These are phyloP conservation scores for Aspergillus candidus DNA, from an alignment of 2,329 filamentous ascomycete species.

Conservation along the genomic window DNA sequence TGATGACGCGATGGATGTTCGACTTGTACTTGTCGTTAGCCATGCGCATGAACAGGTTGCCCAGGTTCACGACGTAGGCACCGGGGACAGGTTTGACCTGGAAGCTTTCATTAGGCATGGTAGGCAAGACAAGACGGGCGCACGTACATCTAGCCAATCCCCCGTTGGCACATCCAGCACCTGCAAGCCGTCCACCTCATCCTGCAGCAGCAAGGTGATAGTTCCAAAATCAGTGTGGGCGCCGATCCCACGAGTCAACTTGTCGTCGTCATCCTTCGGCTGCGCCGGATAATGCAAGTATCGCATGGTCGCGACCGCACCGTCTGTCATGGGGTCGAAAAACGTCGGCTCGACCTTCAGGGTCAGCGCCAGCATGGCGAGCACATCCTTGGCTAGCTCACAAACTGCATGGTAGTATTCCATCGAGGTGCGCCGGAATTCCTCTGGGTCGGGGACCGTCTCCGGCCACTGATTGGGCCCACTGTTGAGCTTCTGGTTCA, in stretches of 20 bases:
- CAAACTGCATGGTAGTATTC: slow-evolving; percentile 38
- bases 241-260: slow-evolving; percentile 36
- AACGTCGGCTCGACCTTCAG: slow-evolving; percentile 33
- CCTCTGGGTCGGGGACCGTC: slow-evolving; percentile 14
- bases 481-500: slow-evolving; percentile 34
- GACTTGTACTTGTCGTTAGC: slow-evolving; percentile 39
- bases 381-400: slow-evolving; percentile 36
- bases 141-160: slow-evolving; percentile 29
- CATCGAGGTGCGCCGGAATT: slow-evolving; percentile 35
- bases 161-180: slow-evolving; percentile 25
- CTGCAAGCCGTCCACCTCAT: slow-evolving; percentile 35
- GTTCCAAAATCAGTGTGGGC: slow-evolving; percentile 42
- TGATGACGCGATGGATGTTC: slow-evolving; percentile 40
- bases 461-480: slow-evolving; percentile 40
- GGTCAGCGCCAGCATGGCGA: slow-evolving; percentile 38
- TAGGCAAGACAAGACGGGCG: background rate
- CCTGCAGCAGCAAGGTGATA: slow-evolving; percentile 39
- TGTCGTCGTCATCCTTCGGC: slow-evolving; percentile 32
- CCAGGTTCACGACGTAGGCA: slow-evolving; percentile 29
- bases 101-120: background rate
- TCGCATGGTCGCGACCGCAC: slow-evolving; percentile 38
- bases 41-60: slow-evolving; percentile 40
- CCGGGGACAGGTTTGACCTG: slow-evolving; percentile 23
- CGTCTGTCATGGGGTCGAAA: slow-evolving; percentile 32
- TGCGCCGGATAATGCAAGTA: slow-evolving; percentile 41